These are phyloP conservation scores for Termitomyces sp. DNA, from an alignment of 768 basidiomycete genomes.

Conservation along the genomic window DNA sequence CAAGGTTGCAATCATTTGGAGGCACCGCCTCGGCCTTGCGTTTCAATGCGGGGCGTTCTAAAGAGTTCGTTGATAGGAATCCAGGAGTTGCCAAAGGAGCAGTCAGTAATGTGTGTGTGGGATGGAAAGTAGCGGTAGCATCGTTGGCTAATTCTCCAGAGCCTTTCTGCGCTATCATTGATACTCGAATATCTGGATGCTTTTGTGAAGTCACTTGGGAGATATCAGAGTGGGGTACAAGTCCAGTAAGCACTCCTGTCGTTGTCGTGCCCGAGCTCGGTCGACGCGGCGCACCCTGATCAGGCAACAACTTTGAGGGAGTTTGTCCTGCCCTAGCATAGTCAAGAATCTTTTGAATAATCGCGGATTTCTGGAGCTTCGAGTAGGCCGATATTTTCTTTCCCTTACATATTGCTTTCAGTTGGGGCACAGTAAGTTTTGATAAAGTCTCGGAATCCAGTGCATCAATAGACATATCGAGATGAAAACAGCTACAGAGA, in stretches of 20 bases:
- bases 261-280: not conserved
- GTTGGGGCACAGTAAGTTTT: conserved; percentile 54
- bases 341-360: conserved; percentile 45
- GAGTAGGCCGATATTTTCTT: conserved; percentile 58
- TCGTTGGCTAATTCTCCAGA: not conserved
- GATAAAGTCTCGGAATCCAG: conserved; percentile 24
- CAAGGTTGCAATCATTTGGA: not conserved
- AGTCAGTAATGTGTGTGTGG: too few relatives aligned
- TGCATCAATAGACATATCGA: not conserved
- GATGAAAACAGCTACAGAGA: not conserved
- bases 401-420: conserved; percentile 70
- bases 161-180: not conserved
- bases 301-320: not conserved
- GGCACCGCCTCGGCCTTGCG: not conserved
- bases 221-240: not conserved
- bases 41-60: not conserved
- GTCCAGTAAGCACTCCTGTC: not conserved
- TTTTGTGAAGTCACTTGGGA: not conserved
- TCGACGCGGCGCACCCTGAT: not conserved
- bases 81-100: not conserved
- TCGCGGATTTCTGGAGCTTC: conserved; percentile 53
- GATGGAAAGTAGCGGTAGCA: not conserved
- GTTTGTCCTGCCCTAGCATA: not conserved
- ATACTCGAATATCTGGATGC: not conserved
- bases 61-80: not conserved